Evolutionary conservation across 176 grass and related monocot genomes (phyloP), one percentile per base, ranked within the genome.

Genomic region (Oryza longistaminata): DNA sequence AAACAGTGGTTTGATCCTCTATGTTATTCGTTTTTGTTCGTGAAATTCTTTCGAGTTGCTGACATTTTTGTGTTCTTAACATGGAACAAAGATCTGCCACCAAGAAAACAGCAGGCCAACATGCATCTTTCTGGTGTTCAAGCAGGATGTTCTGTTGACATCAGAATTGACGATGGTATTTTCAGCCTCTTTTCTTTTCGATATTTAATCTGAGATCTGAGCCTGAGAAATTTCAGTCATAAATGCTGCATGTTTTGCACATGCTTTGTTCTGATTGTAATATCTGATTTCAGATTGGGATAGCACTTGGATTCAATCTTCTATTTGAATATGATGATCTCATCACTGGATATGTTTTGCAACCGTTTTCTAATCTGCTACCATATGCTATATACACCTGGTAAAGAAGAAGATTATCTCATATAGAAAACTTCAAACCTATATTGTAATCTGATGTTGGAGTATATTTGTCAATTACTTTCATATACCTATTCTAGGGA

Each of bases 81-180:
- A 85, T 94, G 81, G 50, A 91, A 55, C 67, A 76, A 86, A 99
- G 93, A 90, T 99, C 39, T 99, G 97, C 80, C 75, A 81, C 45
- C 88, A 88, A 72, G 97, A 96, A 80, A 96, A 99, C 91, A 90
- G 75, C 88, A 86, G 82, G 69, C 72, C 86, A 90, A 85, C 90
- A 79, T 96, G 92, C 65, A 89, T 92, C 48, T 64, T 94, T 37
- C 82, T 99, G 27, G 95, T 77, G 53, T 91, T 83, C 95, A 97
- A 78, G 92, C 92, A 83, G 87, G 91, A 76, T 97, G 16, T 97
- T 92, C 39, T 97, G 88, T 79, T 97, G 76, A 89, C 86, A 75
- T 94, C 92, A 66, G 90, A 97, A 40, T 66, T 97, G 78, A 92
- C 95, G 66, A 94, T 89, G 95, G 95, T 97, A 94, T 71, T 77